Base-by-base conservation (phyloP, 2,329 filamentous ascomycete species). In the Lojkania enalia region DNA sequence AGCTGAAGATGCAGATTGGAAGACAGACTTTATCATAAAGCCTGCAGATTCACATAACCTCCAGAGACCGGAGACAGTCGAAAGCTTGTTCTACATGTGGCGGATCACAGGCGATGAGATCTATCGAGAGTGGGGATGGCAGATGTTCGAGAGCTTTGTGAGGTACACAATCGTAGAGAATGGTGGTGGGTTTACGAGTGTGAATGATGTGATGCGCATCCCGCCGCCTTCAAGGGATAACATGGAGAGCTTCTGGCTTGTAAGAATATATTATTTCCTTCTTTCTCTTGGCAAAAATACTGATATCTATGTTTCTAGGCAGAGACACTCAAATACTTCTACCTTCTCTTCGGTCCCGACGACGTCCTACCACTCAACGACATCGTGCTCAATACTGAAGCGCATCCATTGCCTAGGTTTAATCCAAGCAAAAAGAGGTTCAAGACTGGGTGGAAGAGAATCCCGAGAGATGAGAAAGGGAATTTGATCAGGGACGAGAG, bases 201-300 rank as follows among this genome's bases (percentile, higher is more conserved):
- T 97, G 49, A 78, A 78, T 14, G 83, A 95, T 64, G 91, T 90
- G 19, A 84, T 86, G 54, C 71, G 72, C 4, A 71, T 94, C 7
- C 90, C 91, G 15, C 83, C 90, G 0, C 69, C 75, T 12, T 74
- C 77, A 35, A 79, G 83, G 48, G 92, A 99, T 71, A 97, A 97
- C 59, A 96, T 99, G 92, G 94, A 99, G 74, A 95, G 90, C 66
- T 97, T 97, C 74, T 99, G 94, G 94, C 81, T 99, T 77, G 87
- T 89, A 73, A 74, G 86, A 73, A 29, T 20, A 23, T 36, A 5
- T 36, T 30, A 9, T 25, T 15, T 7, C 39, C 6, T 16, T 20
- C 1, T 16, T 12, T 30, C 35, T 23, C 21, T 23, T n/a, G n/a
- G 12, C 43, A 19, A 49, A 36, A 31, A 32, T 30, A 5, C n/a